These are phyloP conservation scores for Flaveria brownii DNA, from an alignment of 129 eudicot species.

Conservation along the genomic window DNA sequence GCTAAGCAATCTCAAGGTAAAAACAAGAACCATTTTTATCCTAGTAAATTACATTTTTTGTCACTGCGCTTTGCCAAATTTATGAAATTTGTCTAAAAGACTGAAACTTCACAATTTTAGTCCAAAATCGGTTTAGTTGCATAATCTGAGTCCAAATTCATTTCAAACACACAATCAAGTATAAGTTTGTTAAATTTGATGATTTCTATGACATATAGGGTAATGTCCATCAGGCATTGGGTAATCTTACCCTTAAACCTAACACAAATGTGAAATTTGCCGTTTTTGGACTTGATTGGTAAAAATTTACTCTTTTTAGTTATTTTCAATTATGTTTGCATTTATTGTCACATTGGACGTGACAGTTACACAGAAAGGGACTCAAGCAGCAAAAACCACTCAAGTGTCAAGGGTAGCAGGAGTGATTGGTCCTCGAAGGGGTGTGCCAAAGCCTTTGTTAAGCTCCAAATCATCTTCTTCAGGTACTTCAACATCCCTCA, in stretches of 20 bases:
- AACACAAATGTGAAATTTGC: not conserved
- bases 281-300: not conserved
- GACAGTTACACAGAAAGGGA: slow-evolving; percentile 48
- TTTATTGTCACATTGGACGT: slow-evolving; percentile 9
- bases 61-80: too few species aligned
- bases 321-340: not conserved
- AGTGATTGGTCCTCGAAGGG: slow-evolving; percentile 46
- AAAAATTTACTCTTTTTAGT: not conserved
- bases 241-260: not conserved
- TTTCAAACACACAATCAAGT: too few species aligned
- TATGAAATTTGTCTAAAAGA: too few species aligned
- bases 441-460: slow-evolving; percentile 51
- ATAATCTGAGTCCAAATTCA: too few species aligned
- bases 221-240: not conserved
- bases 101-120: too few species aligned
- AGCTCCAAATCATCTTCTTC: slow-evolving; percentile 38
- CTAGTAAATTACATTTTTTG: not conserved
- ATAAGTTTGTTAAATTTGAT: not conserved
- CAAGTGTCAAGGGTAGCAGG: slow-evolving; percentile 33
- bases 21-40: not conserved
- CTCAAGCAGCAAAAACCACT: slow-evolving; percentile 40
- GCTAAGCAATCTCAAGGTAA: slow-evolving; percentile 40
- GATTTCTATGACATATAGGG: not conserved
- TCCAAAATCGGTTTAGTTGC: too few species aligned
- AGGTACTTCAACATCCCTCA: slow-evolving; percentile 15